phyloP scores from a whole-genome alignment of 306 rosid species.

The Arachis hypogaea region DNA sequence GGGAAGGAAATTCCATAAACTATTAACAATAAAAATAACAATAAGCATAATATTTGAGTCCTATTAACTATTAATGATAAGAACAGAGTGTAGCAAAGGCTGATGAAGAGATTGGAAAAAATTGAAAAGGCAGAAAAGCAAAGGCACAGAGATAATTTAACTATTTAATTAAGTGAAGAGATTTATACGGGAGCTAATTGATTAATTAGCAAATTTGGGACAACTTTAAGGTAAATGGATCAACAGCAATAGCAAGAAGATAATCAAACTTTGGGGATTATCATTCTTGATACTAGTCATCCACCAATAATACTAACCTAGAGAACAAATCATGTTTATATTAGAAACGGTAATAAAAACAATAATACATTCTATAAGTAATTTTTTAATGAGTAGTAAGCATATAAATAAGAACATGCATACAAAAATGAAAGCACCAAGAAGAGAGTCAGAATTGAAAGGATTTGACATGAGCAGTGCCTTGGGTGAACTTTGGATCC shows the following conservation, averaged over 20 bases:
- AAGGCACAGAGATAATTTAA: background rate
- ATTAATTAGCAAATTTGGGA: background rate
- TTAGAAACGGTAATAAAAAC: slow-evolving; percentile 41
- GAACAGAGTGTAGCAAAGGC: slow-evolving; percentile 1
- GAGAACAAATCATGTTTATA: slow-evolving; percentile 52
- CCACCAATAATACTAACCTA: slow-evolving; percentile 53
- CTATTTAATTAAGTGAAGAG: background rate
- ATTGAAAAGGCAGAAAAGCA: slow-evolving; percentile 1
- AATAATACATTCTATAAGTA: slow-evolving; percentile 42
- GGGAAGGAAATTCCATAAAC: too few relatives aligned
- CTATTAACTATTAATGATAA: too few relatives aligned
- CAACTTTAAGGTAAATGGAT: background rate
- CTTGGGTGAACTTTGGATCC: slow-evolving; percentile 97
- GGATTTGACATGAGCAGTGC: slow-evolving; percentile 89
- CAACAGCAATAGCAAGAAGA: background rate
- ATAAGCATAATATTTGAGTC: too few relatives aligned
- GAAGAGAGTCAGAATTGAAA: slow-evolving; percentile 5
- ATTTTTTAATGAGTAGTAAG: slow-evolving; percentile 39
- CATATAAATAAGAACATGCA: slow-evolving; percentile 48
- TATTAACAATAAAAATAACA: too few relatives aligned
- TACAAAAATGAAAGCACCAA: slow-evolving; percentile 41
- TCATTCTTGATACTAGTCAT: slow-evolving; percentile 38
- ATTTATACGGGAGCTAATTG: too few relatives aligned
- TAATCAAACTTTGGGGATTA: slow-evolving; percentile 26
- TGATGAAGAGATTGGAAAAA: background rate